Percentiles rank a stretch among this genome's conserved stretches.
Conservation (phyloP, 768 basidiomycete genomes). For the Mycena maculata region DNA sequence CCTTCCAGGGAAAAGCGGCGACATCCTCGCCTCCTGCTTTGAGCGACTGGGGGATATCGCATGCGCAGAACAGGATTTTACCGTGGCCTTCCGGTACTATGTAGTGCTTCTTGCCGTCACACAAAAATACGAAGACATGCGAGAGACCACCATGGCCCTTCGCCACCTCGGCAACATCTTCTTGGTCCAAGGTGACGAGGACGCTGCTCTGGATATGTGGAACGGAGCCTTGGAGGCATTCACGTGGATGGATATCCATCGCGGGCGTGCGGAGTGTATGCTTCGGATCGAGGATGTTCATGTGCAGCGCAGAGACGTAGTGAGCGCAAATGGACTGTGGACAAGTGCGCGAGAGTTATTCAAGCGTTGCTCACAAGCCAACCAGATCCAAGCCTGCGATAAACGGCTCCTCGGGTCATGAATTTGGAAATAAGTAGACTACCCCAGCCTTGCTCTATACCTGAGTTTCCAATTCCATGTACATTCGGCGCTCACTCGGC, state of each 20-base stretch:
- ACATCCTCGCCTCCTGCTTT: not conserved
- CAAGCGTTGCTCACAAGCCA: not conserved
- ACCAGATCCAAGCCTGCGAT: not conserved
- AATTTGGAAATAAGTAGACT: no score
- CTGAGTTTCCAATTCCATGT: no score
- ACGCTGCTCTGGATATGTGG: not conserved
- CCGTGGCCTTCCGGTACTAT: not conserved
- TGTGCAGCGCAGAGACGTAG: not conserved
- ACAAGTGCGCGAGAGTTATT: not conserved
- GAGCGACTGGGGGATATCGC: not conserved
- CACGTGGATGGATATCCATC: slow-evolving; percentile 9
- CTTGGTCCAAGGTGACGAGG: not conserved
- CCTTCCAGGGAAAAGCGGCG: slow-evolving; percentile 1
- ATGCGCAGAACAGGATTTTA: not conserved
- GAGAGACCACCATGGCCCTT: not conserved
- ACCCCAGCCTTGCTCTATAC: no score
- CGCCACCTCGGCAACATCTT: not conserved
- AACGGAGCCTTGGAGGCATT: not conserved
- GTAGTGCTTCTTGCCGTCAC: not conserved
- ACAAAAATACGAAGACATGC: slow-evolving; percentile 2
- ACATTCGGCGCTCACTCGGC: no score
- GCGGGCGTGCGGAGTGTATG: slow-evolving; percentile 8
- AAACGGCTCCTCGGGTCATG: not conserved
- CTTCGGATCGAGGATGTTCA: not conserved
- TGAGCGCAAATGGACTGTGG: not conserved